Evolutionary conservation across 202 grass and related monocot genomes (phyloP).

Genomic region (Bolboschoenoplectus hybrid): DNA sequence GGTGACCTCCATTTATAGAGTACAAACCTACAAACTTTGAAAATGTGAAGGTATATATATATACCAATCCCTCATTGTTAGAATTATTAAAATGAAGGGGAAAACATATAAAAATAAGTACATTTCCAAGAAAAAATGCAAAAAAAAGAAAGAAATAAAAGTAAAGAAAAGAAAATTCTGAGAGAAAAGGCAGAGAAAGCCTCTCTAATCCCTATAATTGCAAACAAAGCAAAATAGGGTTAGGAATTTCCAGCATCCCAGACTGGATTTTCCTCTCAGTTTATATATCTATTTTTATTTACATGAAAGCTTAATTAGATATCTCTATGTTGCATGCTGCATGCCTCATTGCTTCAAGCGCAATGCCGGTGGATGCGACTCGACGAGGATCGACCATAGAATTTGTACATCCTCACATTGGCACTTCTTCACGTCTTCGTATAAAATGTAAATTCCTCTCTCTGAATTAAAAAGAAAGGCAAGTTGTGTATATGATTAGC

Average conservation of each 20-base stretch:
- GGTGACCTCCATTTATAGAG: not conserved
- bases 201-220: conserved; percentile 39
- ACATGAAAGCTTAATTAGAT: conserved; percentile 20
- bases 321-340: not conserved
- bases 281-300: conserved; percentile 34
- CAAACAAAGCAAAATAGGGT: conserved; percentile 33
- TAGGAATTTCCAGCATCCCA: conserved; percentile 38
- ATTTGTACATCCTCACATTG: conserved; percentile 86
- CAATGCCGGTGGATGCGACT: conserved; percentile 56
- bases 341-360: conserved; percentile 45
- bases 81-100: not conserved
- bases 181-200: conserved; percentile 36
- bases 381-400: conserved; percentile 79
- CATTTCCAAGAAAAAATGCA: conserved; percentile 26
- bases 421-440: conserved; percentile 88
- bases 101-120: conserved; percentile 16
- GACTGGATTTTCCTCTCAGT: conserved; percentile 37
- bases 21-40: conserved; percentile 8
- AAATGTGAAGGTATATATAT: not conserved
- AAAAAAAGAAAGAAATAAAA: not conserved
- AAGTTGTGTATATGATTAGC: conserved; percentile 24
- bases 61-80: conserved; percentile 26
- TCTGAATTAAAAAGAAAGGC: conserved; percentile 40
- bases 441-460: conserved; percentile 84
- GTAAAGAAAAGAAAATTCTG: not conserved